A percentile compares a stretch with the other conserved stretches of the same genome.
Conservation (phyloP, 352 stramenopile species). For the Pythium grandisporangium region DNA sequence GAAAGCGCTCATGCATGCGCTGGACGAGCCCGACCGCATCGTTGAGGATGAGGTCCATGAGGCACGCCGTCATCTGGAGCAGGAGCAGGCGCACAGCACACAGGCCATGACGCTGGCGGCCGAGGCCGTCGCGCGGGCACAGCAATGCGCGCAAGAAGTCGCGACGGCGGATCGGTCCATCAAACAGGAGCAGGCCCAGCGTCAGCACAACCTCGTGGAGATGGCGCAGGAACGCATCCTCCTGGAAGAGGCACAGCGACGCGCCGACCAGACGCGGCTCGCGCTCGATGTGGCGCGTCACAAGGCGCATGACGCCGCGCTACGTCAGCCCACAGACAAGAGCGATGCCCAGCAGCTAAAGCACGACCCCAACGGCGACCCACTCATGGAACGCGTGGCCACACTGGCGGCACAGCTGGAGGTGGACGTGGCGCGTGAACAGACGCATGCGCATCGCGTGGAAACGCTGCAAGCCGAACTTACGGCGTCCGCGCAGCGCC, state of each 20-base stretch:
- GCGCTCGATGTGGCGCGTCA: constrained; percentile 23
- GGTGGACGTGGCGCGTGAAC: constrained; percentile 35
- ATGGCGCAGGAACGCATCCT: constrained; percentile 16
- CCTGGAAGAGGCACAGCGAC: constrained; percentile 18
- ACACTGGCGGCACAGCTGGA: constrained; percentile 48
- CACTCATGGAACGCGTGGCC: constrained; percentile 17
- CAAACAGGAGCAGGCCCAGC: constrained; percentile 18
- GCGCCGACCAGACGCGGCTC: constrained; percentile 11
- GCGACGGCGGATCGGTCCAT: constrained; percentile 18
- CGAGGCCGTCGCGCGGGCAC: constrained; percentile 31
- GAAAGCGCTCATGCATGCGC: constrained; percentile 38
- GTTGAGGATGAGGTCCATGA: constrained; percentile 71
- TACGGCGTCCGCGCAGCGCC: background rate
- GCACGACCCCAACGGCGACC: constrained; percentile 3
- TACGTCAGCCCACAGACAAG: constrained; percentile 2
- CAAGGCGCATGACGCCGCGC: constrained; percentile 22
- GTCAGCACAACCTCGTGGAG: constrained; percentile 17
- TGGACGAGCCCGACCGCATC: constrained; percentile 66
- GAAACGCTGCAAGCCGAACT: constrained; percentile 19
- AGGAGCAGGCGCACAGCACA: constrained; percentile 25
- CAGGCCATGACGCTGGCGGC: constrained; percentile 32
- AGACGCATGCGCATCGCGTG: constrained; percentile 25
- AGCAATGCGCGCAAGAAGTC: constrained; percentile 18
- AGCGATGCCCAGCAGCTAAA: constrained; percentile 8
- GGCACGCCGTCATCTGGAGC: constrained; percentile 35